Percentiles rank a stretch among this genome's conserved stretches.
These are phyloP conservation scores for Sugiyamaella valdiviana DNA, from an alignment of 805 yeast species.

Conservation along the genomic window DNA sequence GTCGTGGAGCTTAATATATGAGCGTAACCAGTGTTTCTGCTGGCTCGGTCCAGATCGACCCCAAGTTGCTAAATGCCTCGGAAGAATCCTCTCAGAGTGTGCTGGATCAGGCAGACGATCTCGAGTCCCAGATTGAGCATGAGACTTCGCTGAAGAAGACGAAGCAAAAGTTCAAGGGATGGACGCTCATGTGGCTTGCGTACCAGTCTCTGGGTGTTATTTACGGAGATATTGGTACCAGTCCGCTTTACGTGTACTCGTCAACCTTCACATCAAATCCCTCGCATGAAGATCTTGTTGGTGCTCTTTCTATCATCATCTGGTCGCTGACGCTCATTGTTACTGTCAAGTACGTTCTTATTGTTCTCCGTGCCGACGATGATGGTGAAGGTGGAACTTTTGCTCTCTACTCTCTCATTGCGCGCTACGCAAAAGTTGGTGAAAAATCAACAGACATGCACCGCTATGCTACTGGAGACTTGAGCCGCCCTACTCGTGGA, in stretches of 20 bases:
- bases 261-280: conserved; percentile 35
- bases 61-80: no score
- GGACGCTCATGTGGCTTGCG: conserved; percentile 24
- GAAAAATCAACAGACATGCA: conserved; percentile 5
- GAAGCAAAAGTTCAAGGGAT: conserved; percentile 8
- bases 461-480: conserved; percentile 6
- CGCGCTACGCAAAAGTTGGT: conserved; percentile 37
- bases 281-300: conserved; percentile 38
- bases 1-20: no score
- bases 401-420: conserved; percentile 56
- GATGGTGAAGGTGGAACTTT: conserved; percentile 60
- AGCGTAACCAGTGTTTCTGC: no score
- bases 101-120: no score
- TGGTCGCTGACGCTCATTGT: conserved; percentile 51
- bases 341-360: conserved; percentile 43
- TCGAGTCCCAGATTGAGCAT: background rate
- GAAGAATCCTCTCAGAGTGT: no score
- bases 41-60: background rate
- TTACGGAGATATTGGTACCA: conserved; percentile 59
- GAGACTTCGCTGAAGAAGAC: background rate
- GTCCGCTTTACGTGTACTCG: conserved; percentile 48
- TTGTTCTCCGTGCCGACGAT: conserved; percentile 51
- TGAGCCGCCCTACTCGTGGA: conserved; percentile 8
- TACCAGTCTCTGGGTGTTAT: conserved; percentile 54
- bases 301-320: conserved; percentile 48